These are phyloP conservation scores for Stemphylium vesicarium DNA, from an alignment of 2,329 filamentous ascomycete genomes.

Conservation along the genomic window DNA sequence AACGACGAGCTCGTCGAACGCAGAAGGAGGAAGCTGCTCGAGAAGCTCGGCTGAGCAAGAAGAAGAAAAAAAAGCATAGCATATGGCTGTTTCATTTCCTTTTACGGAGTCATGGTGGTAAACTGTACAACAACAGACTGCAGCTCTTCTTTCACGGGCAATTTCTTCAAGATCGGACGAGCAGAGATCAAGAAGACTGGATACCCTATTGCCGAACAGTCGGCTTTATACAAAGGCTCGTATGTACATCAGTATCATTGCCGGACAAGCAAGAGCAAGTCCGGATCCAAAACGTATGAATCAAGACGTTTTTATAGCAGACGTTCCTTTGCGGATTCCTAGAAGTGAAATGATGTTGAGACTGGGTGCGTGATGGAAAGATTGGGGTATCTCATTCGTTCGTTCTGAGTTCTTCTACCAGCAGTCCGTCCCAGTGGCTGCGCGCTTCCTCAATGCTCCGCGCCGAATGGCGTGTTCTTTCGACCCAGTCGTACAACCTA, in stretches of 20 bases:
- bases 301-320: background rate
- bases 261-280: slow-evolving; percentile 20
- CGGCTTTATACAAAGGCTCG: slow-evolving; percentile 8
- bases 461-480: background rate
- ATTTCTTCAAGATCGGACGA: background rate
- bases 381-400: slow-evolving; percentile 13
- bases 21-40: slow-evolving; percentile 79
- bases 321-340: background rate
- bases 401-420: slow-evolving; percentile 1
- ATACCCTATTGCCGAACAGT: slow-evolving; percentile 20
- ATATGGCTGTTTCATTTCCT: background rate
- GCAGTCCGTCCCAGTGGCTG: background rate
- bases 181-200: slow-evolving; percentile 9
- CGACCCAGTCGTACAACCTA: background rate
- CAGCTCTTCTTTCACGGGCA: background rate
- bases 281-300: slow-evolving; percentile 24
- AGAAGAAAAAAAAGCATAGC: background rate
- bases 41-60: slow-evolving; percentile 66
- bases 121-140: slow-evolving; percentile 15
- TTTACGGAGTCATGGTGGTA: slow-evolving; percentile 5
- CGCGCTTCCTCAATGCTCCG: background rate
- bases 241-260: slow-evolving; percentile 15
- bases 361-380: background rate
- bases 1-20: slow-evolving; percentile 90
- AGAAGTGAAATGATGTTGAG: background rate